Evolutionary conservation across 2,329 filamentous ascomycete species (phyloP).

Genomic region (Aspergillus unguis): DNA sequence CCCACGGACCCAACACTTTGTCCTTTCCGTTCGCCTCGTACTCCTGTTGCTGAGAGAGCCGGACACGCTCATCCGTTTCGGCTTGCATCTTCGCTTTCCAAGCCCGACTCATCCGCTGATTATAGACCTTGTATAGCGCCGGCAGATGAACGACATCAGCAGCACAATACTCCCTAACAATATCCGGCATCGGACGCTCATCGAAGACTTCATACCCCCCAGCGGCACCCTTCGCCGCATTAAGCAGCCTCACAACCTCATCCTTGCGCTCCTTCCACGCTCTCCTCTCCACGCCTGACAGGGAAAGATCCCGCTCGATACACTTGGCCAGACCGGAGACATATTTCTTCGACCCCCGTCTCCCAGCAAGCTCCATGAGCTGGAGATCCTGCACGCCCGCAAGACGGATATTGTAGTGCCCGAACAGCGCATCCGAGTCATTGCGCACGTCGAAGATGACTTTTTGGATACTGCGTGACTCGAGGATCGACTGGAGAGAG

Average conservation of each 20-base stretch:
- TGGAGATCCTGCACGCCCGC: slow-evolving; percentile 52
- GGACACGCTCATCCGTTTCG: no score
- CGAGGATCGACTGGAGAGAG: not conserved
- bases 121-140: no score
- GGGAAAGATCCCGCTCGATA: slow-evolving; percentile 27
- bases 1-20: no score
- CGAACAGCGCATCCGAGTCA: slow-evolving; percentile 55
- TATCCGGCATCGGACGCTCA: not conserved
- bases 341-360: slow-evolving; percentile 19
- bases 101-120: no score
- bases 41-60: no score
- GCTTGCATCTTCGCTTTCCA: no score
- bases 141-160: no score
- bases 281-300: slow-evolving; percentile 13
- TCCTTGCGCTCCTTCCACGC: slow-evolving; percentile 17
- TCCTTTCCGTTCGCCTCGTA: no score
- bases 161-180: slow-evolving; percentile 5
- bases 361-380: slow-evolving; percentile 52
- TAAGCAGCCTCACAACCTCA: not conserved
- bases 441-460: slow-evolving; percentile 59
- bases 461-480: slow-evolving; percentile 40
- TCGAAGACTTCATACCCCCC: slow-evolving; percentile 11
- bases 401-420: slow-evolving; percentile 44
- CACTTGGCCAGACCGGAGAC: slow-evolving; percentile 42
- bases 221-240: not conserved